Percentiles rank a stretch among this genome's conserved stretches.
Evolutionary conservation across 1,284 basidiomycete species (phyloP).

Genomic region (Austroboletus niveus): DNA sequence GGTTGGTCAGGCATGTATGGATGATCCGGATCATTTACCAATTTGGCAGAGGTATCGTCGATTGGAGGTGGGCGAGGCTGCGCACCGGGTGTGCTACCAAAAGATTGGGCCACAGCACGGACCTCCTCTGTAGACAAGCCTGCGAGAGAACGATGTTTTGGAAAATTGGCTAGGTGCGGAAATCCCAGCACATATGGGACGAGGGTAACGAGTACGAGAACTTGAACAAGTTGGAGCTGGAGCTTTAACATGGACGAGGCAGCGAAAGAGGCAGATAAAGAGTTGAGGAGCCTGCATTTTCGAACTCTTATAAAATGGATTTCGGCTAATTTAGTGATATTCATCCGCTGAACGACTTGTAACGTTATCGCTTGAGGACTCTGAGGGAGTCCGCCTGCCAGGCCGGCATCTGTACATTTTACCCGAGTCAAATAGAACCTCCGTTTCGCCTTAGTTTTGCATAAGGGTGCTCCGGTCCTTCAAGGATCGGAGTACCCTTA

Average conservation of each 20-base stretch:
- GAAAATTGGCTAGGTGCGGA: slow-evolving; percentile 17
- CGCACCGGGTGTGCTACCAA: slow-evolving; percentile 21
- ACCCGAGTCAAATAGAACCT: too few relatives aligned
- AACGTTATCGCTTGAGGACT: too few relatives aligned
- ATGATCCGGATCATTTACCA: slow-evolving; percentile 24
- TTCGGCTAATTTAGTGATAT: too few relatives aligned
- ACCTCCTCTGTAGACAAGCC: slow-evolving; percentile 20
- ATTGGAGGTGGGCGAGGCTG: slow-evolving; percentile 24
- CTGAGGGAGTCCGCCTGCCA: too few relatives aligned
- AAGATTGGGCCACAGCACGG: slow-evolving; percentile 10
- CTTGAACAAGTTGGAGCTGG: neutral
- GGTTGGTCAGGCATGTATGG: slow-evolving; percentile 16
- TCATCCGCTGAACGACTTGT: too few relatives aligned
- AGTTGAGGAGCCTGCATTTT: too few relatives aligned
- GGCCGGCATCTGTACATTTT: too few relatives aligned
- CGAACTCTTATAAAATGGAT: too few relatives aligned
- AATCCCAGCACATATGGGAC: slow-evolving; percentile 14
- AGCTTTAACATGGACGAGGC: slow-evolving; percentile 3
- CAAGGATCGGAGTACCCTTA: too few relatives aligned
- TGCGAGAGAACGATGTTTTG: slow-evolving; percentile 19
- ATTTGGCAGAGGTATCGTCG: slow-evolving; percentile 26
- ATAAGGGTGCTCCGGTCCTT: too few relatives aligned
- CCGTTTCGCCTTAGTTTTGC: too few relatives aligned
- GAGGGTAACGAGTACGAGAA: slow-evolving; percentile 6
- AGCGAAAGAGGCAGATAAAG: too few relatives aligned